Conservation (phyloP, 1,284 basidiomycete species). For the Leccinum griseonigrum region DNA sequence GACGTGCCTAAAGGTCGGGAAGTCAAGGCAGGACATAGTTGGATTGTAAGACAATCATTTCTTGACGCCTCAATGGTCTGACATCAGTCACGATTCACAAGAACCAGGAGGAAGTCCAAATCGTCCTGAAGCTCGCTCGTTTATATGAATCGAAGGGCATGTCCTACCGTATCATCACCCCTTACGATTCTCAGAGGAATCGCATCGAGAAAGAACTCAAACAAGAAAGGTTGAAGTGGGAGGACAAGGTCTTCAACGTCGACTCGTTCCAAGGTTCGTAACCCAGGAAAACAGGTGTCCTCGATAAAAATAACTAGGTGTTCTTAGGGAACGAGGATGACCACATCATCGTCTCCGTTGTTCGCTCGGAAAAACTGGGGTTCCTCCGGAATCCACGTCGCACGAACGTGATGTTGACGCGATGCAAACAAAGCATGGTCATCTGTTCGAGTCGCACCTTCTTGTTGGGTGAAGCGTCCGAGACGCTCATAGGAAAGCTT, state of each 20-base stretch:
- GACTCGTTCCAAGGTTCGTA: slow-evolving; percentile 61
- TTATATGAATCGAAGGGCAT: slow-evolving; percentile 3
- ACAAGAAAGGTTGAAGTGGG: slow-evolving; percentile 41
- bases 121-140: slow-evolving; percentile 24
- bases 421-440: slow-evolving; percentile 56
- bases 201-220: slow-evolving; percentile 49
- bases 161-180: slow-evolving; percentile 31
- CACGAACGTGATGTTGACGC: slow-evolving; percentile 69
- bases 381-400: slow-evolving; percentile 49
- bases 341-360: slow-evolving; percentile 61
- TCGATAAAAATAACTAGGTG: slow-evolving; percentile 14
- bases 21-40: slow-evolving; percentile 23
- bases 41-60: slow-evolving; percentile 23
- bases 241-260: slow-evolving; percentile 60
- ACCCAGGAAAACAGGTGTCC: slow-evolving; percentile 15
- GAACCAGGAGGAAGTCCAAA: slow-evolving; percentile 26
- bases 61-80: background rate
- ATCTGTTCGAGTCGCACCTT: slow-evolving; percentile 51
- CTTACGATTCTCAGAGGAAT: slow-evolving; percentile 63
- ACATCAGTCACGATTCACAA: slow-evolving; percentile 1
- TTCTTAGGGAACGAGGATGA: slow-evolving; percentile 38
- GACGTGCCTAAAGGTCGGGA: slow-evolving; percentile 31
- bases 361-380: slow-evolving; percentile 45
- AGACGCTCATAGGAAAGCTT: slow-evolving; percentile 48
- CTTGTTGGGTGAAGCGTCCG: slow-evolving; percentile 36